Evolutionary conservation across 2,329 filamentous ascomycete genomes (phyloP).

Genomic region (Orbilia blumenaviensis): DNA sequence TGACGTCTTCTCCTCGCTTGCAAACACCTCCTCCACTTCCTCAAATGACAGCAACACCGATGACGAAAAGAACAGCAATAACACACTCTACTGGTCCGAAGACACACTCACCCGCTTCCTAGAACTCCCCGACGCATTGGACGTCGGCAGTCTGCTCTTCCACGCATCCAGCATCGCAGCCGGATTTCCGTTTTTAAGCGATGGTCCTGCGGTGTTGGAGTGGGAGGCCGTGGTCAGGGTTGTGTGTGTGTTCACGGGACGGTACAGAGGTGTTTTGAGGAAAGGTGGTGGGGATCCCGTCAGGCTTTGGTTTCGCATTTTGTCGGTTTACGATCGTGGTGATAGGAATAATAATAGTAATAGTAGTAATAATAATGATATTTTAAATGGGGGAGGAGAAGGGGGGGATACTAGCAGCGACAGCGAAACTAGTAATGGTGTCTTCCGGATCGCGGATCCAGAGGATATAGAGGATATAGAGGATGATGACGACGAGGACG

Average conservation of each 20-base stretch:
- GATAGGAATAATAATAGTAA: conserved; percentile 55
- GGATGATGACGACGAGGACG: conserved; percentile 65
- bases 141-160: conserved; percentile 74
- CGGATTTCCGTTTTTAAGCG: conserved; percentile 76
- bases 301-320: conserved; percentile 74
- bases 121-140: conserved; percentile 75
- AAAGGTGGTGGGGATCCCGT: conserved; percentile 64
- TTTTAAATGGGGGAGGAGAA: conserved; percentile 59
- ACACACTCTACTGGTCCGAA: conserved; percentile 72
- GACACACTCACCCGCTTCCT: conserved; percentile 76
- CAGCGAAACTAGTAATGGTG: background rate
- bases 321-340: conserved; percentile 75
- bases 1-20: conserved; percentile 75
- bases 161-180: conserved; percentile 76
- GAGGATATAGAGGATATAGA: conserved; percentile 61
- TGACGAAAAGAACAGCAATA: too few species aligned
- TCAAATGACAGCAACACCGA: too few species aligned
- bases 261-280: conserved; percentile 71
- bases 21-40: conserved; percentile 69
- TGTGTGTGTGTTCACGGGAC: conserved; percentile 75
- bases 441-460: conserved; percentile 63
- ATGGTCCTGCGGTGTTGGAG: conserved; percentile 73
- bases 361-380: conserved; percentile 60
- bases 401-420: background rate
- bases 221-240: conserved; percentile 77